Percentiles rank a stretch among this genome's conserved stretches.
These are phyloP conservation scores for Backusella sp. DNA, from an alignment of 192 early-diverging fungal species.

Conservation along the genomic window DNA sequence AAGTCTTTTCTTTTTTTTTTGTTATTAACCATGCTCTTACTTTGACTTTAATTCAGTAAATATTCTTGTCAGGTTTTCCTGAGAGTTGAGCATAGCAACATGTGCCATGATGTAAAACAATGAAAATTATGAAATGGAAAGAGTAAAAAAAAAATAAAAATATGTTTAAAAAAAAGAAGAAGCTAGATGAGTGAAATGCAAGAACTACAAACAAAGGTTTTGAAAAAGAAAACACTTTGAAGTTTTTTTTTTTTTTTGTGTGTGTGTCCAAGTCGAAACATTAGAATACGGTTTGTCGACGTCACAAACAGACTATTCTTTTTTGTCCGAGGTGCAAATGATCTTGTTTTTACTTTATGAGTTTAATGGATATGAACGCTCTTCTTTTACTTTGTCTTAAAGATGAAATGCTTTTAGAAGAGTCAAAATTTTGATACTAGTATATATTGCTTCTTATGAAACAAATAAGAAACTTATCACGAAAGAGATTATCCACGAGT, in stretches of 20 bases:
- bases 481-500: not conserved
- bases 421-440: no score
- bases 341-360: not conserved
- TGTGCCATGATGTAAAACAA: slow-evolving; percentile 29
- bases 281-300: not conserved
- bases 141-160: not conserved
- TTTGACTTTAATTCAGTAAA: slow-evolving; percentile 52
- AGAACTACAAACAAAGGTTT: not conserved
- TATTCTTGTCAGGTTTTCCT: slow-evolving; percentile 36
- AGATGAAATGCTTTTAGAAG: not conserved
- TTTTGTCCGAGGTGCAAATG: slow-evolving; percentile 2
- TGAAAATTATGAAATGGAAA: not conserved
- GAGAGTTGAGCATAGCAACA: slow-evolving; percentile 31
- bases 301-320: not conserved
- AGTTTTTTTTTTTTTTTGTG: not conserved
- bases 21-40: slow-evolving; percentile 25
- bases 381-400: not conserved
- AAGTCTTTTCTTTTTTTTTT: not conserved
- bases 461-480: not conserved
- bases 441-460: not conserved
- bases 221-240: not conserved
- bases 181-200: not conserved
- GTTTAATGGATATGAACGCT: not conserved
- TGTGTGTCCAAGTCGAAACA: not conserved
- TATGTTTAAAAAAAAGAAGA: not conserved